phyloP scores from a whole-genome alignment of 1,284 basidiomycete genomes.

The Pisolithus thermaeus region DNA sequence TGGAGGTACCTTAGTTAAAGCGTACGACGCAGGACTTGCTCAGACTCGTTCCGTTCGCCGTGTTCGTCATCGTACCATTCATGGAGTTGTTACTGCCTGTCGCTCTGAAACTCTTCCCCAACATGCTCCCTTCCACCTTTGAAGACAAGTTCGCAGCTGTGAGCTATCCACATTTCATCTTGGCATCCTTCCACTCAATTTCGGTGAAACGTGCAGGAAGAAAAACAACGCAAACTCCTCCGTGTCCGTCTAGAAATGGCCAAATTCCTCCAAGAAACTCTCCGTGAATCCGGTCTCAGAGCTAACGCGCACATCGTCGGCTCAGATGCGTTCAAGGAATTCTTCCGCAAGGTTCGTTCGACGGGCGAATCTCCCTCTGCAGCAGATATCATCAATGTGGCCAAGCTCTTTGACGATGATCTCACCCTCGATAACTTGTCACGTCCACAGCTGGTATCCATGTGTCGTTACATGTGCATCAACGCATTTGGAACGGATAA shows the following conservation, averaged over 20 bases:
- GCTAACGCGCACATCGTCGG: constrained; percentile 90
- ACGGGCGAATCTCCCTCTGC: constrained; percentile 92
- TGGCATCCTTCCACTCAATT: neutral
- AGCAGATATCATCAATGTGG: constrained; percentile 88
- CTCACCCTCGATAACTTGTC: constrained; percentile 97
- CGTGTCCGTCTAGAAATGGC: constrained; percentile 97
- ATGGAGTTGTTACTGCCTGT: constrained; percentile 98
- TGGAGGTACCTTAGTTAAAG: constrained; percentile 54
- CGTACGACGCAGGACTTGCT: constrained; percentile 92
- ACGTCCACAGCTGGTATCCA: constrained; percentile 93
- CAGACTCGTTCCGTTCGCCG: constrained; percentile 90
- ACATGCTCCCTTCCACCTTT: constrained; percentile 98
- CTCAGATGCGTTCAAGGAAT: constrained; percentile 96
- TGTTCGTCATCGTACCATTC: constrained; percentile 95
- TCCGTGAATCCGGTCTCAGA: constrained; percentile 90
- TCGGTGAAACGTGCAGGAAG: constrained; percentile 56
- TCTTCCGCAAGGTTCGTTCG: constrained; percentile 97
- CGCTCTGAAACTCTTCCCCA: constrained; percentile 95
- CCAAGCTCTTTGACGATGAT: constrained; percentile 96
- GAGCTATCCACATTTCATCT: constrained; percentile 24
- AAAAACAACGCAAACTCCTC: constrained; percentile 94
- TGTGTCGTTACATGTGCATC: constrained; percentile 97
- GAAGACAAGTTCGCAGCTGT: constrained; percentile 94
- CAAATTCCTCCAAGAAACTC: constrained; percentile 97
- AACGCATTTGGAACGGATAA: constrained; percentile 99